These are phyloP conservation scores for Colletotrichum echinochloae DNA, from an alignment of 2,329 filamentous ascomycete genomes.

Conservation along the genomic window DNA sequence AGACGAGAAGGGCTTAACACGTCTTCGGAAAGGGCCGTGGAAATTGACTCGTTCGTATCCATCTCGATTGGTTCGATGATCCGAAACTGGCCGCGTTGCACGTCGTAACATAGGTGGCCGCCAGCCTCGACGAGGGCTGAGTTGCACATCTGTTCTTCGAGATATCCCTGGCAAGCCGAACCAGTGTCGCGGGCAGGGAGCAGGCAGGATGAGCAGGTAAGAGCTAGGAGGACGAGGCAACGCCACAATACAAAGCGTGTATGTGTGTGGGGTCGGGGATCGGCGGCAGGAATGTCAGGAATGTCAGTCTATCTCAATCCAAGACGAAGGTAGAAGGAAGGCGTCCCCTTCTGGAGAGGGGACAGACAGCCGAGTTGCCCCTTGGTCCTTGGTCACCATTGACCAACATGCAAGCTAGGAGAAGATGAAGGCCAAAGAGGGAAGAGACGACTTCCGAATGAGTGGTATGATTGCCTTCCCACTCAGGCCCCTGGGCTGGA, in stretches of 20 bases:
- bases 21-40: background rate
- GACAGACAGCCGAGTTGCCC: no score
- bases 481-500: conserved; percentile 14
- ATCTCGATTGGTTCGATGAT: background rate
- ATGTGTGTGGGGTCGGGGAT: conserved; percentile 9
- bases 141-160: background rate
- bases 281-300: background rate
- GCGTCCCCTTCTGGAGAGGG: no score
- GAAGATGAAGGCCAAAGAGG: conserved; percentile 15
- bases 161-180: conserved; percentile 27
- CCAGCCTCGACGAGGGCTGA: background rate
- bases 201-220: conserved; percentile 13
- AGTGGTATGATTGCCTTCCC: background rate
- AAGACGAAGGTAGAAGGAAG: conserved; percentile 17
- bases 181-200: conserved; percentile 7
- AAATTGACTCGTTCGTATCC: background rate
- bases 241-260: conserved; percentile 30
- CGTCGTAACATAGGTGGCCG: conserved; percentile 14
- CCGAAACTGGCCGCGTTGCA: conserved; percentile 2
- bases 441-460: conserved; percentile 19
- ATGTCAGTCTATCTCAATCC: background rate
- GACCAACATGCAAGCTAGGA: background rate
- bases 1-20: background rate
- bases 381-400: conserved; percentile 2
- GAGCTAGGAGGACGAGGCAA: conserved; percentile 5